These are phyloP conservation scores for Houttuynia cordata DNA, from an alignment of 164 flowering plant species.

Conservation along the genomic window DNA sequence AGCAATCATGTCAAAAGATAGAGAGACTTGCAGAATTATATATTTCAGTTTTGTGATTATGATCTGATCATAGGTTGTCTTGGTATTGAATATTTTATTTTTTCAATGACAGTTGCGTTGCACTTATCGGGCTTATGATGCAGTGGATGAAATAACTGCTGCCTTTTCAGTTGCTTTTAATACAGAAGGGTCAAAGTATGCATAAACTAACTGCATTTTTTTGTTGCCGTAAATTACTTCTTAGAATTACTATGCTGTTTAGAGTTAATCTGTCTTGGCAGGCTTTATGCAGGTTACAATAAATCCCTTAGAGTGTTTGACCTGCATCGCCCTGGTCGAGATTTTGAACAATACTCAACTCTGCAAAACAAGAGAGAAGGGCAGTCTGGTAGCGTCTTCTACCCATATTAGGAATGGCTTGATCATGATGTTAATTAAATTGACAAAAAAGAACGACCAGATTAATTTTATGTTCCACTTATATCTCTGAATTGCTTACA, in stretches of 20 bases:
- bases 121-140: conserved; percentile 92
- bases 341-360: conserved; percentile 66
- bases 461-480: not conserved
- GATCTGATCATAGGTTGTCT: not conserved
- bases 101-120: conserved; percentile 69
- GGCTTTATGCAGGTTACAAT: conserved; percentile 94
- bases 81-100: not conserved
- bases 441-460: not conserved
- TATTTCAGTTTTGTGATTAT: not conserved
- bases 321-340: conserved; percentile 91
- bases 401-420: too few species aligned
- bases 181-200: conserved; percentile 62
- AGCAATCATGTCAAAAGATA: not conserved
- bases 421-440: too few species aligned
- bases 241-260: not conserved
- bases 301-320: conserved; percentile 75
- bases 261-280: conserved; percentile 13
- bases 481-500: not conserved
- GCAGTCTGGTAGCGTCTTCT: conserved; percentile 48
- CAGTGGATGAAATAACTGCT: conserved; percentile 93
- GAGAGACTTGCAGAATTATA: not conserved
- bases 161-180: conserved; percentile 85
- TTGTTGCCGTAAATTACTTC: not conserved
- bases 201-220: not conserved
- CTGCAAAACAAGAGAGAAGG: conserved; percentile 78